Conservation (phyloP, 2,329 filamentous ascomycete genomes). For the Stagonosporopsis vannaccii region DNA sequence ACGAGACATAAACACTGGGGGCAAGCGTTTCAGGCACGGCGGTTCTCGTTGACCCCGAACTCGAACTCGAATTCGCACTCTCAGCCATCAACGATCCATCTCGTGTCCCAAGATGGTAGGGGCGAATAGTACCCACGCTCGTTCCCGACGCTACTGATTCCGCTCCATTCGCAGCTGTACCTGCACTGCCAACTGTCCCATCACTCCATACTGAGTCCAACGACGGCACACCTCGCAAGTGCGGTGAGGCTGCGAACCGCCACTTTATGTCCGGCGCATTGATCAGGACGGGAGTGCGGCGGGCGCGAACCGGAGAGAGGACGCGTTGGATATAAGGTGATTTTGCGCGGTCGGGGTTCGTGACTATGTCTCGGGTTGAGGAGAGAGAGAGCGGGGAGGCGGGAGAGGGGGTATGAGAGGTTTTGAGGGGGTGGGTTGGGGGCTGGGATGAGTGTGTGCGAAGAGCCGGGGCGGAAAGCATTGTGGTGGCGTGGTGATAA, state of each 20-base stretch:
- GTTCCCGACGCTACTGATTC: background rate
- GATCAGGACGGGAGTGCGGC: constrained; percentile 11
- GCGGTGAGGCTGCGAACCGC: background rate
- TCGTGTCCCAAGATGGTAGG: background rate
- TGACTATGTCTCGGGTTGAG: constrained; percentile 2
- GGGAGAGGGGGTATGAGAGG: background rate
- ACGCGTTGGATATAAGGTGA: background rate
- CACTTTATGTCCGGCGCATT: constrained; percentile 14
- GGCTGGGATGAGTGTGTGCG: background rate
- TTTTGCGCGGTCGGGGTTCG: constrained; percentile 12
- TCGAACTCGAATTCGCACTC: background rate
- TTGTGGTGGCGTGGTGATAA: background rate
- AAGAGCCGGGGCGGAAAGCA: background rate
- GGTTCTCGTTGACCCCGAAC: background rate
- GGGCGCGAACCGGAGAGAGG: constrained; percentile 8
- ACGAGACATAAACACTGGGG: background rate
- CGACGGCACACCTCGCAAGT: background rate
- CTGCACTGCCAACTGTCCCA: background rate
- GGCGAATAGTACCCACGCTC: background rate
- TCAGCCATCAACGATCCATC: background rate
- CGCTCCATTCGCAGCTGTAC: background rate
- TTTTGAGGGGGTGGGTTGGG: background rate
- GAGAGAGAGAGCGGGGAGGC: background rate
- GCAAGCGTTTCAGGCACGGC: background rate
- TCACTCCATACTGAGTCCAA: background rate